phyloP scores from a whole-genome alignment of 106 monocot species.

The Dendrobium chrysotoxum region DNA sequence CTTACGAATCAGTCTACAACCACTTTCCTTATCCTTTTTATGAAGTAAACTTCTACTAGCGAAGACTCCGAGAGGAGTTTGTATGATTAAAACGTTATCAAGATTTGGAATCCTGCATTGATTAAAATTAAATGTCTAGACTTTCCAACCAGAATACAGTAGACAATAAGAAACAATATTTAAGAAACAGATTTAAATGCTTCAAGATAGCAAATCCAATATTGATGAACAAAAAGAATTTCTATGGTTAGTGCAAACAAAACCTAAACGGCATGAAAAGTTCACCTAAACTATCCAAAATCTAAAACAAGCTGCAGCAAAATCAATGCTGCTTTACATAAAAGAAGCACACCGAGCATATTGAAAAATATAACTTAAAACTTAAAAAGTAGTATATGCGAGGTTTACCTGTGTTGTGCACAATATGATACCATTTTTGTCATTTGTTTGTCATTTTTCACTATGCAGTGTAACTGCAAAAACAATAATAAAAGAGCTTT shows the following conservation, averaged over 20 bases:
- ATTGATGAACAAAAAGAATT: neutral
- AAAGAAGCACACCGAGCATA: neutral
- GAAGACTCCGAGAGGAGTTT: slow-evolving; percentile 54
- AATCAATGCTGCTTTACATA: neutral
- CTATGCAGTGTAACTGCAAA: slow-evolving; percentile 71
- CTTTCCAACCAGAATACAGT: neutral
- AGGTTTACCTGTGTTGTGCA: slow-evolving; percentile 61
- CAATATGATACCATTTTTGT: slow-evolving; percentile 90
- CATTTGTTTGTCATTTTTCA: slow-evolving; percentile 69
- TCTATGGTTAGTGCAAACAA: neutral
- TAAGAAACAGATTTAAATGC: neutral
- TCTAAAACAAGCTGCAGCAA: neutral
- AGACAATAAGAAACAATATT: neutral
- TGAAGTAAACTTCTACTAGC: slow-evolving; percentile 56
- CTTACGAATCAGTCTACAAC: slow-evolving; percentile 41
- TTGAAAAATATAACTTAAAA: neutral
- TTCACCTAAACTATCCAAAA: neutral
- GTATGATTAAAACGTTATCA: slow-evolving; percentile 72
- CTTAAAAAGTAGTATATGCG: neutral
- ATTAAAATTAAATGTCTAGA: neutral
- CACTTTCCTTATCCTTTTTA: slow-evolving; percentile 40
- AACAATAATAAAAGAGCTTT: neutral
- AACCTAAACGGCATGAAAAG: neutral
- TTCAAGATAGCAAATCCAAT: neutral
- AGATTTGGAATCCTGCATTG: slow-evolving; percentile 61